phyloP scores from a whole-genome alignment of 257 asterid species.

The Primulina tabacum region DNA sequence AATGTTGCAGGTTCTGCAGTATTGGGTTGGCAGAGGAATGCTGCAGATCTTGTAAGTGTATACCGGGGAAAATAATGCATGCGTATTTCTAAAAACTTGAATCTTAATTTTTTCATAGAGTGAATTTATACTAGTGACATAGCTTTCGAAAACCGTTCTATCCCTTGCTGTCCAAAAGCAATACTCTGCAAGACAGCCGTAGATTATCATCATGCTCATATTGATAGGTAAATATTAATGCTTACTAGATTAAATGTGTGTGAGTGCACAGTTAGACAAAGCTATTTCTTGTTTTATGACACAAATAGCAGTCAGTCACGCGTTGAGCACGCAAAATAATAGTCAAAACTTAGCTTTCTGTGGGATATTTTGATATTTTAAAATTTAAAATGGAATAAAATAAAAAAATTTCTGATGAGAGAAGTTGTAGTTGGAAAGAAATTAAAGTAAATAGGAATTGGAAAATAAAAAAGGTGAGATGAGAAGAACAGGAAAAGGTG shows the following conservation, averaged over 20 bases:
- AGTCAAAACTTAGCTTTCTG: too few relatives aligned
- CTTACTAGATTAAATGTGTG: not conserved
- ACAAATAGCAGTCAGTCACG: not conserved
- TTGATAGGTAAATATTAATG: not conserved
- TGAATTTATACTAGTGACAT: too few relatives aligned
- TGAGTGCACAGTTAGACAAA: not conserved
- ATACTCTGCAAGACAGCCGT: not conserved
- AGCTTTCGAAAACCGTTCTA: too few relatives aligned
- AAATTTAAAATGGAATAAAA: too few relatives aligned
- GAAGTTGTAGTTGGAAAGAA: too few relatives aligned
- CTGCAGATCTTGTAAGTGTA: slow-evolving; percentile 91
- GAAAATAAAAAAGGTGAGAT: not conserved
- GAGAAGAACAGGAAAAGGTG: not conserved
- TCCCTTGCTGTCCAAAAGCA: not conserved
- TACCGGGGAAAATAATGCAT: not conserved
- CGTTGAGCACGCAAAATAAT: not conserved
- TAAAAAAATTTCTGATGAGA: too few relatives aligned
- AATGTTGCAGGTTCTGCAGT: slow-evolving; percentile 76
- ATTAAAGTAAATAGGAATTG: not conserved
- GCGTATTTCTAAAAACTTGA: not conserved
- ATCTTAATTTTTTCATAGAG: not conserved
- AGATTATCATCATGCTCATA: not conserved
- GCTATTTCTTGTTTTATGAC: not conserved
- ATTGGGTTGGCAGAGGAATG: slow-evolving; percentile 97
- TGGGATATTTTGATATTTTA: too few relatives aligned